Conservation (phyloP, 2,329 filamentous ascomycete genomes). For the Keithomyces neogunnii region DNA sequence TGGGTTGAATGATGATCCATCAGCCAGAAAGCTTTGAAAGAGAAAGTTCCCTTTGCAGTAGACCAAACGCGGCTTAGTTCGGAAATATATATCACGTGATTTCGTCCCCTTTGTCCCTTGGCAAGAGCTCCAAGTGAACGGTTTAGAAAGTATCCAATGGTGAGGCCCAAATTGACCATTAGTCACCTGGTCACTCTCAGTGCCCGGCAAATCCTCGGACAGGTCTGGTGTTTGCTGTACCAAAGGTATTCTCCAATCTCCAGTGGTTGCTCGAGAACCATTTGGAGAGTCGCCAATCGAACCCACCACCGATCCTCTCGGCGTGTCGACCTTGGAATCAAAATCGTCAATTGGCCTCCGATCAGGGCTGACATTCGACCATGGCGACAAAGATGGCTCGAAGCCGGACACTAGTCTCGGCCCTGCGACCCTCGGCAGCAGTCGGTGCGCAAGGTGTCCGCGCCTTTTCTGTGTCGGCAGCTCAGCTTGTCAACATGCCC, state of each 20-base stretch:
- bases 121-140: neutral
- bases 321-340: conserved; percentile 1
- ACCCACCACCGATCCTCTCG: conserved; percentile 9
- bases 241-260: neutral
- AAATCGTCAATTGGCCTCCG: conserved; percentile 36
- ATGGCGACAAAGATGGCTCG: conserved; percentile 56
- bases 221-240: neutral
- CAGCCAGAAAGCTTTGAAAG: conserved; percentile 11
- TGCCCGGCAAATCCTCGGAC: conserved; percentile 22
- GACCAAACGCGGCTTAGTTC: neutral
- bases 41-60: conserved; percentile 8
- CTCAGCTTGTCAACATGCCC: conserved; percentile 44
- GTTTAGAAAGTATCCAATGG: neutral
- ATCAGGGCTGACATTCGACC: conserved; percentile 24
- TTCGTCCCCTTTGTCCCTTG: neutral
- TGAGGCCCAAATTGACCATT: neutral
- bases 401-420: conserved; percentile 46
- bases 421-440: conserved; percentile 40
- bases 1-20: conserved; percentile 11
- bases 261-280: conserved; percentile 4
- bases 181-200: conserved; percentile 6
- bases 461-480: conserved; percentile 42
- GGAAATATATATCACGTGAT: conserved; percentile 3
- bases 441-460: conserved; percentile 34
- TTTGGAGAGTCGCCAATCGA: conserved; percentile 9